These are phyloP conservation scores for Fusarium sp. DNA, from an alignment of 2,329 filamentous ascomycete species.

Conservation along the genomic window DNA sequence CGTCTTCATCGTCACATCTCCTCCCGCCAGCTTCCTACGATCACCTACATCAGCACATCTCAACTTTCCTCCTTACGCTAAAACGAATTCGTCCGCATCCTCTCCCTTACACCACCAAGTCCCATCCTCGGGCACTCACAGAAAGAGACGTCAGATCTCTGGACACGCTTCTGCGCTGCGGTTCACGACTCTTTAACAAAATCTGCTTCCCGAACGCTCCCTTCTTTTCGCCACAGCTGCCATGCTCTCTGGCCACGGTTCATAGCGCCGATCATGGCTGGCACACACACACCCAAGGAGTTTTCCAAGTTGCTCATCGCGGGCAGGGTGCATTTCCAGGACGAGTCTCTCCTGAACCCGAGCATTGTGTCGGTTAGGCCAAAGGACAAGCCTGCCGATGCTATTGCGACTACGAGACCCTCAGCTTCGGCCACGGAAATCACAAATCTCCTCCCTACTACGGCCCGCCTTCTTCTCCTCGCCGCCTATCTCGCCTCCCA, in stretches of 20 bases:
- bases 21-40: constrained; percentile 77
- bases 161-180: constrained; percentile 83
- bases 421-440: constrained; percentile 57
- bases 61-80: constrained; percentile 86
- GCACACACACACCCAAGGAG: constrained; percentile 80
- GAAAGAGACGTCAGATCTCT: constrained; percentile 74
- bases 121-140: constrained; percentile 62
- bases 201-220: constrained; percentile 82
- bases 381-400: constrained; percentile 6
- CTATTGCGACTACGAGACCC: constrained; percentile 13
- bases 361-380: constrained; percentile 62
- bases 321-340: constrained; percentile 76
- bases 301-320: constrained; percentile 86
- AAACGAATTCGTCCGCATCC: constrained; percentile 83
- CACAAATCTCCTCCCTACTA: constrained; percentile 73
- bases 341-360: constrained; percentile 77
- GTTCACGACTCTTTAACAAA: constrained; percentile 89
- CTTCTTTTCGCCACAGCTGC: constrained; percentile 77
- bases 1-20: constrained; percentile 80
- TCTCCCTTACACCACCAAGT: constrained; percentile 66
- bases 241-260: constrained; percentile 87
- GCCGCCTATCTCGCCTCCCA: constrained; percentile 86
- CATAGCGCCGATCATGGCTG: constrained; percentile 79
- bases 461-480: constrained; percentile 78
- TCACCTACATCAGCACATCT: constrained; percentile 79